phyloP scores from a whole-genome alignment of 1,139 yeast species.

The Candida labiduridarum region DNA sequence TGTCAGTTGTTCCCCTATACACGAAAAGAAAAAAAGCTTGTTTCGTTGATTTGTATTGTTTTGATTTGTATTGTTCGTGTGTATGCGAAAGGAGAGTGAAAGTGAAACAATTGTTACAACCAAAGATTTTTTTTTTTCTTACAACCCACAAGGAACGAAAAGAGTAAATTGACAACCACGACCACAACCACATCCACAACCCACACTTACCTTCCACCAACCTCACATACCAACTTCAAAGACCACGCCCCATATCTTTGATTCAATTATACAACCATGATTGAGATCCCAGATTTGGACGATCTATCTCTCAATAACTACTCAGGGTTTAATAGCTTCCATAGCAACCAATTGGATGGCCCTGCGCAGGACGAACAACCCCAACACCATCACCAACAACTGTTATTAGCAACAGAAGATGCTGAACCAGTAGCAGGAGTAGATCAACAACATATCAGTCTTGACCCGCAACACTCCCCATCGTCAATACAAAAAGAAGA shows the following conservation, averaged over 20 bases:
- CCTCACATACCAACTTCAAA: background rate
- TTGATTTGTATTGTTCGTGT: no score
- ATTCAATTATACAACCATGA: conserved; percentile 23
- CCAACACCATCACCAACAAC: conserved; percentile 5
- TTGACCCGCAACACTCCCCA: conserved; percentile 4
- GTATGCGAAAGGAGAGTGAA: no score
- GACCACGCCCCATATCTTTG: background rate
- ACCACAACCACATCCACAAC: background rate
- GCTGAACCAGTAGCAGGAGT: conserved; percentile 17
- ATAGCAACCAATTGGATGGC: conserved; percentile 5
- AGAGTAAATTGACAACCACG: background rate
- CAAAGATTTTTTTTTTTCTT: no score
- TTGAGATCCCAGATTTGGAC: conserved; percentile 46
- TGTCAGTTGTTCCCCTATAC: no score
- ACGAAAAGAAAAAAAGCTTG: no score
- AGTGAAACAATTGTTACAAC: no score
- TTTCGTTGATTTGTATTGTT: no score
- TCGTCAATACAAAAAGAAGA: conserved; percentile 6
- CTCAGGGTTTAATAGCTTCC: background rate
- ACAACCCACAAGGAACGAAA: no score
- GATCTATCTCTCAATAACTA: conserved; percentile 19
- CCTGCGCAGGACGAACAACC: conserved; percentile 1
- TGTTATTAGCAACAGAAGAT: conserved; percentile 6
- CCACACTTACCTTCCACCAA: no score
- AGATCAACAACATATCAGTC: conserved; percentile 13